Conservation (phyloP, 306 rosid species). For the Trifolium dubium region DNA sequence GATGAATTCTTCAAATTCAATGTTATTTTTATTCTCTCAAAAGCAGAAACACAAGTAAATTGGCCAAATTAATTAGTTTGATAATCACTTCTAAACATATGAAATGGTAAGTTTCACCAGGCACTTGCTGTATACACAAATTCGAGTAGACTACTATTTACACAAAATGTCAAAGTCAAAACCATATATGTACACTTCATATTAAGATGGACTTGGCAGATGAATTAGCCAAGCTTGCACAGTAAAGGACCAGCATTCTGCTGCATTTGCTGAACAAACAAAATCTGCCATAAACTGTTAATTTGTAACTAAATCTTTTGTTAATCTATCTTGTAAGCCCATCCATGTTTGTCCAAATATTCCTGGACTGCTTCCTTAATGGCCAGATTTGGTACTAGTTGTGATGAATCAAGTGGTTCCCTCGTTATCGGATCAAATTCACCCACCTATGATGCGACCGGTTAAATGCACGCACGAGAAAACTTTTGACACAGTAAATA, state of each 20-base stretch:
- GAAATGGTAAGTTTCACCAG: conserved; percentile 11
- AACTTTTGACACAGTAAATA: neutral
- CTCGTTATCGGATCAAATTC: conserved; percentile 81
- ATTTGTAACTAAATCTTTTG: conserved; percentile 22
- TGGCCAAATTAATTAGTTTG: neutral
- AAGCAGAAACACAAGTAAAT: neutral
- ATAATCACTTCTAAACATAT: conserved; percentile 21
- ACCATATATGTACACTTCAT: conserved; percentile 41
- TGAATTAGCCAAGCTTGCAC: conserved; percentile 12
- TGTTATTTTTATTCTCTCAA: too few species aligned
- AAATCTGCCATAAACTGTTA: conserved; percentile 16
- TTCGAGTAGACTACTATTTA: conserved; percentile 30
- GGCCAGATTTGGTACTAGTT: conserved; percentile 69
- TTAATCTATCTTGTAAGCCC: conserved; percentile 81
- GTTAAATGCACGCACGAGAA: conserved; percentile 18
- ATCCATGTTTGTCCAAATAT: conserved; percentile 76
- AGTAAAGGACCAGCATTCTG: conserved; percentile 8
- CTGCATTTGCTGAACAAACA: conserved; percentile 33
- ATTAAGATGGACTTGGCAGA: conserved; percentile 19
- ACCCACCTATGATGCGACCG: conserved; percentile 65
- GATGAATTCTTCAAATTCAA: too few species aligned
- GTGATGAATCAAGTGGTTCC: conserved; percentile 62
- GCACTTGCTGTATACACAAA: conserved; percentile 11
- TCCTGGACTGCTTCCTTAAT: conserved; percentile 87
- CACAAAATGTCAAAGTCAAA: conserved; percentile 31